phyloP scores from a whole-genome alignment of 2,329 filamentous ascomycete species.

The Colletotrichum echinochloae region DNA sequence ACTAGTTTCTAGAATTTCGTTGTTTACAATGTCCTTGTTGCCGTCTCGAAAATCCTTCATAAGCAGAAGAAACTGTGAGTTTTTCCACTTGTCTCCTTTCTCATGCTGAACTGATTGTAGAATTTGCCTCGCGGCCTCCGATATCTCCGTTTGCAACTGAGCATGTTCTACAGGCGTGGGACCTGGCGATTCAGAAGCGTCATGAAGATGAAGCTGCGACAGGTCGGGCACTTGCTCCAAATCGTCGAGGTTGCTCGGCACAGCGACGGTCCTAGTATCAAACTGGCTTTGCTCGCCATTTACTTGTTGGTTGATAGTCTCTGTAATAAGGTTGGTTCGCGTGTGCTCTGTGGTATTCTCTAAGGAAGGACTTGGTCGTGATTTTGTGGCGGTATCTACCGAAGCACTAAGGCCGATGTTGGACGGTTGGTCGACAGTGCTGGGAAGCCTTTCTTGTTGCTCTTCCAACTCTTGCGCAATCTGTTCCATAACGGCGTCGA shows the following conservation, averaged over 20 bases:
- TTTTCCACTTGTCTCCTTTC: slow-evolving; percentile 60
- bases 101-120: slow-evolving; percentile 59
- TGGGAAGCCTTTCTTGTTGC: slow-evolving; percentile 41
- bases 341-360: neutral
- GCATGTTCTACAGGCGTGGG: neutral
- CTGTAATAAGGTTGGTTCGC: neutral
- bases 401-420: neutral
- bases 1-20: slow-evolving; percentile 53
- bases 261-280: neutral
- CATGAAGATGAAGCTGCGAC: slow-evolving; percentile 9
- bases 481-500: slow-evolving; percentile 58
- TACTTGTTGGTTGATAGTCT: neutral
- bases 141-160: slow-evolving; percentile 47
- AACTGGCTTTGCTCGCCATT: no score
- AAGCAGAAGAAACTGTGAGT: slow-evolving; percentile 57
- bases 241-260: neutral
- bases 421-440: neutral
- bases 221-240: neutral
- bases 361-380: neutral
- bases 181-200: neutral
- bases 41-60: slow-evolving; percentile 61
- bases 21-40: slow-evolving; percentile 57
- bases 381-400: neutral
- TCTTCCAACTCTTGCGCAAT: slow-evolving; percentile 55
- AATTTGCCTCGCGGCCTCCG: slow-evolving; percentile 57